These are phyloP conservation scores for Uronychia setigera DNA, from an alignment of 73 alveolate species.

Conservation along the genomic window DNA sequence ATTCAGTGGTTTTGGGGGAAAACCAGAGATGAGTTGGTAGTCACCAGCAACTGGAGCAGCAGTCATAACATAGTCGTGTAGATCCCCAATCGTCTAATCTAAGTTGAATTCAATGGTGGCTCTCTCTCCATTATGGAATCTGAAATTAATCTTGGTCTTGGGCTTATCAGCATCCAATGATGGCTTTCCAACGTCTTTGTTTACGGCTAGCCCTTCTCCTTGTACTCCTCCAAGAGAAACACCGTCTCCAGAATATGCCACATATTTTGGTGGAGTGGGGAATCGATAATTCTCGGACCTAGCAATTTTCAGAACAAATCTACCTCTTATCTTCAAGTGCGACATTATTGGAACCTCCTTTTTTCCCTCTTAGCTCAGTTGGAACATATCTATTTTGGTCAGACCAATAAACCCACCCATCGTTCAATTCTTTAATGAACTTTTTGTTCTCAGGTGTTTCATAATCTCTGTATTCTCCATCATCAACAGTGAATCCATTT, in stretches of 20 bases:
- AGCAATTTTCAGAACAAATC: neutral
- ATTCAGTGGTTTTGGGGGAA: conserved; percentile 81
- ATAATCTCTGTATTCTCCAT: conserved; percentile 79
- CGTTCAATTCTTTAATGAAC: conserved; percentile 74
- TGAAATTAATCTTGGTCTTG: conserved; percentile 65
- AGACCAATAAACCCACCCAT: conserved; percentile 21
- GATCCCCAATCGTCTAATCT: conserved; percentile 59
- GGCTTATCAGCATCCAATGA: conserved; percentile 69
- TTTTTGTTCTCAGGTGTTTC: conserved; percentile 66
- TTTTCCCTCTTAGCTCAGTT: conserved; percentile 57
- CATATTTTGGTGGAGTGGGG: conserved; percentile 88
- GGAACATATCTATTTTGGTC: conserved; percentile 60
- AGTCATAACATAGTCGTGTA: conserved; percentile 66
- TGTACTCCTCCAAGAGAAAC: conserved; percentile 60
- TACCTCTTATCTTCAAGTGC: conserved; percentile 71
- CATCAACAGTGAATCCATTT: conserved; percentile 82
- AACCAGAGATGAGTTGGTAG: conserved; percentile 71
- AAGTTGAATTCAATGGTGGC: conserved; percentile 59
- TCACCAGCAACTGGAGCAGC: conserved; percentile 82
- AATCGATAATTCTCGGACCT: conserved; percentile 64
- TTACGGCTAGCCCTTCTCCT: conserved; percentile 54
- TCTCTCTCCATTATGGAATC: conserved; percentile 81
- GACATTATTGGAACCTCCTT: conserved; percentile 71
- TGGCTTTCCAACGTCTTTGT: conserved; percentile 68
- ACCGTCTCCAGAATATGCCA: conserved; percentile 79